Evolutionary conservation across 768 basidiomycete species (phyloP).

Genomic region (Amyloporia xantha): DNA sequence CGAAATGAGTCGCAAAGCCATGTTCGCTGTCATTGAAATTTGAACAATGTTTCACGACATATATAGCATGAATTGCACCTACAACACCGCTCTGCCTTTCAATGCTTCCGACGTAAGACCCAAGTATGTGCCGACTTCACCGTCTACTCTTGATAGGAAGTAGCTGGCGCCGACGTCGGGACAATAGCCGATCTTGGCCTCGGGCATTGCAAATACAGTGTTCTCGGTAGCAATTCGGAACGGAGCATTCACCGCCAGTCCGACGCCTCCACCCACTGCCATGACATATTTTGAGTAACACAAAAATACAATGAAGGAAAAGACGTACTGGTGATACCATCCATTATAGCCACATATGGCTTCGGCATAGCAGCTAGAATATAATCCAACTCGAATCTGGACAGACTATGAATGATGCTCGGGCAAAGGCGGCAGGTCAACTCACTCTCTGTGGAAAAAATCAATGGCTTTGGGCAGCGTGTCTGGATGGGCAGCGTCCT

Average conservation of each 20-base stretch:
- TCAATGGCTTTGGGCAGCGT: slow-evolving; percentile 63
- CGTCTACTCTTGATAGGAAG: slow-evolving; percentile 87
- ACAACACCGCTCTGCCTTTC: slow-evolving; percentile 82
- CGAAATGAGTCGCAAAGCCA: slow-evolving; percentile 91
- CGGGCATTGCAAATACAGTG: slow-evolving; percentile 92
- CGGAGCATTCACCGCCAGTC: slow-evolving; percentile 74
- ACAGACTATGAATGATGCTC: background rate
- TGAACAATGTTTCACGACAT: background rate
- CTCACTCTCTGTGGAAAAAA: slow-evolving; percentile 89
- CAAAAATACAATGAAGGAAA: slow-evolving; percentile 5
- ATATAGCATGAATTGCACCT: slow-evolving; percentile 26
- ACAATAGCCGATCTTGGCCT: slow-evolving; percentile 84
- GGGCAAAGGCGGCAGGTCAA: slow-evolving; percentile 12
- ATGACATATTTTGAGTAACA: background rate
- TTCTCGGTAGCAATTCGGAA: slow-evolving; percentile 94
- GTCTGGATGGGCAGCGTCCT: slow-evolving; percentile 39
- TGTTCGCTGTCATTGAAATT: slow-evolving; percentile 51
- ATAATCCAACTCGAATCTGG: slow-evolving; percentile 77
- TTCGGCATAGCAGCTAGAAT: slow-evolving; percentile 64
- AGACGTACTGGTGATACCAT: slow-evolving; percentile 84
- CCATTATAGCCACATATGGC: slow-evolving; percentile 87
- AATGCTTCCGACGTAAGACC: slow-evolving; percentile 73
- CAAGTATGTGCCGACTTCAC: slow-evolving; percentile 90
- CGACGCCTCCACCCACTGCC: slow-evolving; percentile 93
- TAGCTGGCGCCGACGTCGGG: slow-evolving; percentile 93